Evolutionary conservation across 2,329 filamentous ascomycete genomes (phyloP).

Genomic region (Xylariaceae sp.): DNA sequence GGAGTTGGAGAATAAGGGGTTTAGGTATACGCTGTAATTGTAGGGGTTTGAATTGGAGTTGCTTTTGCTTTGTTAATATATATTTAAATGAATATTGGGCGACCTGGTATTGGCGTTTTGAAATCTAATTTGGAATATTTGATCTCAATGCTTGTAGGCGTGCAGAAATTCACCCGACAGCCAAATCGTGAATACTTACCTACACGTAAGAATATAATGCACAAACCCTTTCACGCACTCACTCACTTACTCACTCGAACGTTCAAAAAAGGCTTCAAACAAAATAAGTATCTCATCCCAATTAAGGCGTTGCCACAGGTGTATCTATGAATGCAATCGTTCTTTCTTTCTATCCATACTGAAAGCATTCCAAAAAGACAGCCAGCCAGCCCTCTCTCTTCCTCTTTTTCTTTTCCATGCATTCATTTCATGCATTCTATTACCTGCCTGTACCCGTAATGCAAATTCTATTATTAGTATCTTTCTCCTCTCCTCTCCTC

Average conservation of each 20-base stretch:
- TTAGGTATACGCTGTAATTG: conserved; percentile 27
- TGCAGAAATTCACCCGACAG: too few species aligned
- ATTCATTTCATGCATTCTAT: neutral
- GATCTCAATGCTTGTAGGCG: too few species aligned
- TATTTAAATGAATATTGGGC: too few species aligned
- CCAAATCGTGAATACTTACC: too few species aligned
- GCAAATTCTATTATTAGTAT: neutral
- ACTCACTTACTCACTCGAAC: too few species aligned
- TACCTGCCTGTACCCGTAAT: neutral
- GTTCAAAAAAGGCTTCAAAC: neutral
- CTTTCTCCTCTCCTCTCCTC: neutral
- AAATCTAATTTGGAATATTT: too few species aligned
- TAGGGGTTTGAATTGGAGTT: neutral
- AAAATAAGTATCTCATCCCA: neutral
- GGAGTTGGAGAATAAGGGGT: conserved; percentile 31
- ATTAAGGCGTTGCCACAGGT: neutral
- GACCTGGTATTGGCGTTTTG: too few species aligned
- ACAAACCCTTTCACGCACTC: too few species aligned
- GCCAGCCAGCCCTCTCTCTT: neutral
- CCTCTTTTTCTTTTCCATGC: neutral
- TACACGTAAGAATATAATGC: too few species aligned
- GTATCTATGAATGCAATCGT: conserved; percentile 8
- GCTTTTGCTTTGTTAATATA: neutral
- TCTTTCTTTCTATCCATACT: neutral
- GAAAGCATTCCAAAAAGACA: neutral